Conservation (phyloP, 768 basidiomycete species). For the Clitopilus hobsonii region DNA sequence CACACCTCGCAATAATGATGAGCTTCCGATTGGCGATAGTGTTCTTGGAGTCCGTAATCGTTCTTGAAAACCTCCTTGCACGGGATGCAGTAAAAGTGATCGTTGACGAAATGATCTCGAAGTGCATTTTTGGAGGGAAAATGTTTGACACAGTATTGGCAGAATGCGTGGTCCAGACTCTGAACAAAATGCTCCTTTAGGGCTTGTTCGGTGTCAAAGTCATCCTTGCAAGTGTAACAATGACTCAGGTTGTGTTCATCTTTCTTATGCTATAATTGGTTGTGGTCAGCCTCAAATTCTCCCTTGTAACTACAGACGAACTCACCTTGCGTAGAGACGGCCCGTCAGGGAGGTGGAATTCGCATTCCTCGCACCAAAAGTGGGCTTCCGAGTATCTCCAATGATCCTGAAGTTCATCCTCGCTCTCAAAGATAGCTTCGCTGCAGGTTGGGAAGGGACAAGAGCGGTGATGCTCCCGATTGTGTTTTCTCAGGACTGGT, state of each 20-base stretch:
- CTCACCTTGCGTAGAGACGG: too few relatives aligned
- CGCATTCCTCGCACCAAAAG: too few relatives aligned
- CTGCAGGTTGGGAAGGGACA: too few relatives aligned
- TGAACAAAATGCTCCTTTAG: conserved; percentile 51
- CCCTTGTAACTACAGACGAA: too few relatives aligned
- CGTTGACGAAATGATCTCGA: conserved; percentile 30
- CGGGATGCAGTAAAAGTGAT: conserved; percentile 21
- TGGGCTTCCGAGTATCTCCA: too few relatives aligned
- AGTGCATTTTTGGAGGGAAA: conserved; percentile 30
- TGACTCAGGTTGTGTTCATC: conserved; percentile 34
- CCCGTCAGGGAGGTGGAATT: too few relatives aligned
- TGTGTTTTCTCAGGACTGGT: not conserved
- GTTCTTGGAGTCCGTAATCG: conserved; percentile 12
- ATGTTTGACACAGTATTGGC: conserved; percentile 43
- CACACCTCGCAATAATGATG: conserved; percentile 44
- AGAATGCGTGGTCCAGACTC: conserved; percentile 45
- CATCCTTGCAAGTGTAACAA: conserved; percentile 40
- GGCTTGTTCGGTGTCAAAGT: conserved; percentile 33
- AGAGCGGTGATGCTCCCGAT: too few relatives aligned
- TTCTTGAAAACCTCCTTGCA: not conserved
- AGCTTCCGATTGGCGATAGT: conserved; percentile 38
- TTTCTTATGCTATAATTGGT: conserved; percentile 28
- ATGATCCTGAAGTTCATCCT: too few relatives aligned
- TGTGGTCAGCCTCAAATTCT: too few relatives aligned
- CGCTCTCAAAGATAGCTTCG: not conserved